Base-by-base conservation (phyloP, 257 asterid species). In the Gynochthodes officinalis region DNA sequence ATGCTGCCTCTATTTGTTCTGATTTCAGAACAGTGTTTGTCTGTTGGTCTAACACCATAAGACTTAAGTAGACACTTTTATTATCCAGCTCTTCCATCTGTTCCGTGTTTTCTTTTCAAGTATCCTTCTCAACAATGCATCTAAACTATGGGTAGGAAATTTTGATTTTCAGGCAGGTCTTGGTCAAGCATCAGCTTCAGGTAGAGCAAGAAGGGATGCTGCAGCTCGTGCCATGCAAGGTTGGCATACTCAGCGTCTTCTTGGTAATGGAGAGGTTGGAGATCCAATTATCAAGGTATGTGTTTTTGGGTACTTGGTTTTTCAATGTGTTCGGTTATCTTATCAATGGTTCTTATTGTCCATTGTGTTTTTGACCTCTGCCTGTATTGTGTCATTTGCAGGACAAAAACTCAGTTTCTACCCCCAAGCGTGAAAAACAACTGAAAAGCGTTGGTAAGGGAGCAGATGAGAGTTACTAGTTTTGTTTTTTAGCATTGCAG, bases 191-290 rank as follows among this genome's bases (percentile, higher is more conserved):
- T 64, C 93, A 54, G 97, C 92, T 75, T 87, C 96, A 27, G 97
- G 97, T 67, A 87, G 97, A 79, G 96, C 96, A 73, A 87, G 98
- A 83, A 86, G 98, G 82, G 97, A 90, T 86, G 96, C 96, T 52
- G 98, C 97, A 32, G 97, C 98, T 76, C 98, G 98, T 77, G 98
- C 98, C 77, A 93, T 93, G 96, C 97, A 93, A 79, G 98, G 98
- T 75, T 93, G 98, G 97, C 98, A 90, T 74, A 86, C 97, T 73
- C 94, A 88, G 79, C 93, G 97, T 48, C 93, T 86, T 82, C 87
- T 87, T 49, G 90, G 91, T 73, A 87, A 87, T 80, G 97, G 97
- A 62, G 98, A 93, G 87, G 90, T 90, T 78, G 96, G 90, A 67
- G 97, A 90, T 84, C 95, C 98, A 70, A 85, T 90, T 76, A 82